Conservation (phyloP, 2,329 filamentous ascomycete species). For the Clonostachys rhizophaga region DNA sequence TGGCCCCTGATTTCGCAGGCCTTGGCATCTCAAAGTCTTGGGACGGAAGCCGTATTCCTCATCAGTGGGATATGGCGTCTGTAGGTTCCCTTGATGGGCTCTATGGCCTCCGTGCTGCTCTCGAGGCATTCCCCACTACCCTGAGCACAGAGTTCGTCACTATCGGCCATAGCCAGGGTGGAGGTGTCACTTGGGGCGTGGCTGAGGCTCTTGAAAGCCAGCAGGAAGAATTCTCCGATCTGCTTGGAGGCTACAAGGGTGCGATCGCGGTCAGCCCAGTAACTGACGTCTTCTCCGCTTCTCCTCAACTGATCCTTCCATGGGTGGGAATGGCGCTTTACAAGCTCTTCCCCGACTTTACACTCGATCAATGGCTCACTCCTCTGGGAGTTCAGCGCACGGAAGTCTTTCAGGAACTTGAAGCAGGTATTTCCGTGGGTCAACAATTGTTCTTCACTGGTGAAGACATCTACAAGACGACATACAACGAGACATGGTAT, state of each 20-base stretch:
- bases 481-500: conserved; percentile 2
- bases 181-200: conserved; percentile 30
- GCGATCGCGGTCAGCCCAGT: conserved; percentile 6
- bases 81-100: conserved; percentile 34
- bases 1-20: conserved; percentile 38
- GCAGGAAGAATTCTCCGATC: neutral
- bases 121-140: conserved; percentile 25
- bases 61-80: conserved; percentile 30
- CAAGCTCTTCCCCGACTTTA: conserved; percentile 7
- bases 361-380: conserved; percentile 20
- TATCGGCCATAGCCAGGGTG: conserved; percentile 41
- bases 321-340: neutral
- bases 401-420: conserved; percentile 1
- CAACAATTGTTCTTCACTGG: conserved; percentile 1
- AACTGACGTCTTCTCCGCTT: neutral
- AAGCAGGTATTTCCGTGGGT: conserved; percentile 1
- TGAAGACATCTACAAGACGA: neutral
- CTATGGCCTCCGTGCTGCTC: conserved; percentile 33
- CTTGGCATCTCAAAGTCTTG: conserved; percentile 27
- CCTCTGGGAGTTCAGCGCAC: conserved; percentile 5
- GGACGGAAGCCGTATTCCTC: conserved; percentile 25
- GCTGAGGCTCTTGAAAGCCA: conserved; percentile 1
- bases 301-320: neutral
- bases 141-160: conserved; percentile 30
- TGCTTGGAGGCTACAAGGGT: conserved; percentile 4